Evolutionary conservation across 495 filamentous ascomycete species (phyloP).

Genomic region (Xylaria palmicola): DNA sequence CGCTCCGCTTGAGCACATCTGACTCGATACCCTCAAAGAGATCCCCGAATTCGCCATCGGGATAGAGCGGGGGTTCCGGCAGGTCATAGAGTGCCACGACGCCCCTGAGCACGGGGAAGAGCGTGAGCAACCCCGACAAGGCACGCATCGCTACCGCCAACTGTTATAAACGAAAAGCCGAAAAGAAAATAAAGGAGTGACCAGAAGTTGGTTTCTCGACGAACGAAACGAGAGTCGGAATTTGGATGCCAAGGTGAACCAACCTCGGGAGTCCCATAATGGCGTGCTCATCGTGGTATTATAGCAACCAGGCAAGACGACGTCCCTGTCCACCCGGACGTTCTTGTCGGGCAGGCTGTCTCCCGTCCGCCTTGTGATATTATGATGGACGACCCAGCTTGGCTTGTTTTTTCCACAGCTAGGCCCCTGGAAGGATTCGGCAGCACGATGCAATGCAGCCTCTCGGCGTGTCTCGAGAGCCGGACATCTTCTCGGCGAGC

Average conservation of each 20-base stretch:
- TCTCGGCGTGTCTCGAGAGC: slow-evolving; percentile 5
- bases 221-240: not conserved
- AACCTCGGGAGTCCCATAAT: not conserved
- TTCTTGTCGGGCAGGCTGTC: not conserved
- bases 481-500: not conserved
- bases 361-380: not conserved
- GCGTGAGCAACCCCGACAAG: not conserved
- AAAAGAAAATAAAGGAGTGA: slow-evolving; percentile 1
- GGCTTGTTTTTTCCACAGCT: not conserved
- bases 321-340: not conserved
- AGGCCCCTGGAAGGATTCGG: slow-evolving; percentile 1
- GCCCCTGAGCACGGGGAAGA: not conserved
- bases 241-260: not conserved
- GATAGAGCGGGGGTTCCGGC: not conserved
- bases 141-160: not conserved
- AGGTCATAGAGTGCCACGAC: slow-evolving; percentile 6
- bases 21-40: not conserved
- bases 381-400: not conserved
- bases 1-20: slow-evolving; percentile 5
- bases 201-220: not conserved
- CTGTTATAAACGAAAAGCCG: not conserved
- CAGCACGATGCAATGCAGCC: not conserved
- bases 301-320: not conserved
- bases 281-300: not conserved
- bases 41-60: not conserved